Evolutionary conservation across 164 flowering plant species (phyloP), one percentile per base, ranked within the genome.

Genomic region (Nymphaea thermarum): DNA sequence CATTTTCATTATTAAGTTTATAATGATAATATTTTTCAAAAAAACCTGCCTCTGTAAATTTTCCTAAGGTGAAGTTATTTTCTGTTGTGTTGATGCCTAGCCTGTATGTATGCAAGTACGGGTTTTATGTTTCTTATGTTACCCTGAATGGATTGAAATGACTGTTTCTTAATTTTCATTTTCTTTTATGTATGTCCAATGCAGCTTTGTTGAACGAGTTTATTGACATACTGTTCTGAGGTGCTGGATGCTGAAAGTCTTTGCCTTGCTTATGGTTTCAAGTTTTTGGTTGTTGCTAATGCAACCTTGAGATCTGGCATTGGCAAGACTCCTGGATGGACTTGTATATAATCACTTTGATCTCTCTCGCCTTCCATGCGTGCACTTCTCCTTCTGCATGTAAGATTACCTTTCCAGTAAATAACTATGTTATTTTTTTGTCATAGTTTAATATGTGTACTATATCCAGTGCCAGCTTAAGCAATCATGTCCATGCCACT

Each of bases 361-460:
- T 51, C 57, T 51, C 12, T 3, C 57, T 8, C 14, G 12, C 14
- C 57, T 51, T 8, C 57, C 57, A 15, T 51, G 14, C 57, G 5
- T 51, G 57, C 57, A 15, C 15, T 3, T 51, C 57, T 51, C 57
- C 57, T 51, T 8, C 57, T 51, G 57, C 57, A 3, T 8, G 57
- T 15, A 51, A 10, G 14, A 51, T 18, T n/a, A 11, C n/a, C 4
- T 14, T 15, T 8, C 10, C 17, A 42, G 51, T 69, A 16, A 25
- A 3, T 15, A 15, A 59, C 36, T 71, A n/a, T 36, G 57, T 73
- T 76, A 67, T 70, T 70, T 42, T 51, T 65, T 45, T 65, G 14
- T 41, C 70, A 62, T 64, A 10, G 43, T 62, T 4, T 15, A 18
- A 18, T 6, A 5, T 36, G 41, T 25, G 67, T 42, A 36, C 36